Percentiles rank a stretch among this genome's conserved stretches.
phyloP scores from a whole-genome alignment of 106 monocot species.

The Narthecium ossifragum region DNA sequence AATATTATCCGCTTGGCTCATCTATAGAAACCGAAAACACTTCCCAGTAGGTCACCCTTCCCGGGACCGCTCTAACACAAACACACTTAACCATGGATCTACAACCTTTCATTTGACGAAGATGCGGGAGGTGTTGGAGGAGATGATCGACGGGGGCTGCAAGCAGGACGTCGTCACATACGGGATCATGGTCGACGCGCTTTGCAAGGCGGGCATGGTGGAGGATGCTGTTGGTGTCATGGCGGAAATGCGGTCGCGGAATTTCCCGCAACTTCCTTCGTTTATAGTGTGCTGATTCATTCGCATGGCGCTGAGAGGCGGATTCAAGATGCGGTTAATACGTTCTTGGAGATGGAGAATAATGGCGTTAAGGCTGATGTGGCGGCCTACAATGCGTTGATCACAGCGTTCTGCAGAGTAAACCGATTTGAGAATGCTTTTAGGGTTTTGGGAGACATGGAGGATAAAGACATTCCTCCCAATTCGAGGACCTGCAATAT shows the following conservation, averaged over 20 bases:
- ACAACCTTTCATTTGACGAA: constrained; percentile 79
- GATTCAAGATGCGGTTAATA: constrained; percentile 63
- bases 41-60: no score
- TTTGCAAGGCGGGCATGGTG: constrained; percentile 71
- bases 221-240: constrained; percentile 62
- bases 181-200: constrained; percentile 87
- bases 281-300: constrained; percentile 85
- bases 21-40: no score
- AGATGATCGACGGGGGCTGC: constrained; percentile 57
- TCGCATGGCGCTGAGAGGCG: constrained; percentile 64
- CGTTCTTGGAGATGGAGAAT: constrained; percentile 83
- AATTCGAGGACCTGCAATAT: constrained; percentile 88
- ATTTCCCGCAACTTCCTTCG: constrained; percentile 56
- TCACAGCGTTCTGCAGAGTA: constrained; percentile 68
- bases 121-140: constrained; percentile 52
- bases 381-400: constrained; percentile 77
- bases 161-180: constrained; percentile 87
- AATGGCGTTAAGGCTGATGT: constrained; percentile 60
- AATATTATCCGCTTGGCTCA: no score
- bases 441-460: constrained; percentile 68
- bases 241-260: constrained; percentile 41
- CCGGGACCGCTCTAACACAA: no score
- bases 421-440: constrained; percentile 63
- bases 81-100: no score
- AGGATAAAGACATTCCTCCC: constrained; percentile 43